Percentiles rank a stretch among this genome's conserved stretches.
These are phyloP conservation scores for Penicillium turbatum DNA, from an alignment of 495 filamentous ascomycete species.

Conservation along the genomic window DNA sequence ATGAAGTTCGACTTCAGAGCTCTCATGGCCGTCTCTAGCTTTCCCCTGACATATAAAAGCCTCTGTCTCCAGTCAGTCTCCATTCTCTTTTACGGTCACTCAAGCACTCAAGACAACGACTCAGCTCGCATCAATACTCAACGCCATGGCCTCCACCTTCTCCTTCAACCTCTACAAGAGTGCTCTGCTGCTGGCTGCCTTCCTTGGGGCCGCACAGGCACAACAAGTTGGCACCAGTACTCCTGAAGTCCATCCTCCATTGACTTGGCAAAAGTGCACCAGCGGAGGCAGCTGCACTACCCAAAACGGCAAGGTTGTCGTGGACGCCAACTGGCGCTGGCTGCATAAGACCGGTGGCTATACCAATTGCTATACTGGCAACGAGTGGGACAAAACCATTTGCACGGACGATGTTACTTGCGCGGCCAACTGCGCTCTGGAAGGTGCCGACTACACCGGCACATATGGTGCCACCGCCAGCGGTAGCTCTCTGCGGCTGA, in stretches of 20 bases:
- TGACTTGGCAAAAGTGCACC: slow-evolving; percentile 56
- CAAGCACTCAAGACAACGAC: background rate
- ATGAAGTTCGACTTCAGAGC: background rate
- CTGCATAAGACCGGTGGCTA: slow-evolving; percentile 47
- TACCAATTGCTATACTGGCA: slow-evolving; percentile 64
- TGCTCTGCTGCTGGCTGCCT: slow-evolving; percentile 12
- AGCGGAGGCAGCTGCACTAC: slow-evolving; percentile 48
- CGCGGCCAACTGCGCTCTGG: slow-evolving; percentile 55
- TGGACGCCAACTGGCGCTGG: slow-evolving; percentile 67
- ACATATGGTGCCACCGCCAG: slow-evolving; percentile 51
- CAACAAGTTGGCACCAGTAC: slow-evolving; percentile 16
- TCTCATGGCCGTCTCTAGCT: background rate
- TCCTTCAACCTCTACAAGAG: slow-evolving; percentile 23
- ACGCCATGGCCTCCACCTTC: slow-evolving; percentile 18
- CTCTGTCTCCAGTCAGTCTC: background rate
- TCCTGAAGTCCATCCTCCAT: slow-evolving; percentile 16
- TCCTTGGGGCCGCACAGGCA: background rate
- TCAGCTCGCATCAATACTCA: background rate
- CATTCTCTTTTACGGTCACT: background rate
- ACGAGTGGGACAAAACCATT: slow-evolving; percentile 49
- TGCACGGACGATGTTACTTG: slow-evolving; percentile 53
- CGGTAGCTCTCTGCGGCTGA: slow-evolving; percentile 48
- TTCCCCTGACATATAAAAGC: slow-evolving; percentile 7
- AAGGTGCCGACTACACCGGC: slow-evolving; percentile 53
- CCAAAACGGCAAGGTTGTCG: slow-evolving; percentile 49